Percentiles rank a stretch among this genome's conserved stretches.
phyloP scores from a whole-genome alignment of 768 basidiomycete species.

The Lentinula lateritia region DNA sequence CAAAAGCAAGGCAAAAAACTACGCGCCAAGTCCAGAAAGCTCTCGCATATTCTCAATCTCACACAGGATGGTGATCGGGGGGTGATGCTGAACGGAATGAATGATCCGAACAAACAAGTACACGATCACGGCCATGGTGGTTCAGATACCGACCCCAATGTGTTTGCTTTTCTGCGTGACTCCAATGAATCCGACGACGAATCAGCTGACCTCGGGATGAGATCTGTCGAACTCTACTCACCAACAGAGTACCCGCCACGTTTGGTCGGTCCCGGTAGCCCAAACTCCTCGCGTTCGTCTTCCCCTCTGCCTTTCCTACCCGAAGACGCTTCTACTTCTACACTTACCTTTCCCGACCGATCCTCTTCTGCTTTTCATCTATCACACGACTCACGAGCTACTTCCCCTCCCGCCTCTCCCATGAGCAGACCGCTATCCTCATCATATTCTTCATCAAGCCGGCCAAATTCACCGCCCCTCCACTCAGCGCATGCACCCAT shows the following conservation, averaged over 20 bases:
- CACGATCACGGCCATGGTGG: neutral
- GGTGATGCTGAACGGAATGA: neutral
- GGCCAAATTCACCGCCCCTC: neutral
- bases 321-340: neutral
- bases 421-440: neutral
- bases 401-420: neutral
- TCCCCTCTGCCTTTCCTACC: neutral
- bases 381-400: neutral
- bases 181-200: neutral
- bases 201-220: neutral
- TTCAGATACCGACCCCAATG: neutral
- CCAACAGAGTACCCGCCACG: neutral
- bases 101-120: neutral
- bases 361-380: neutral
- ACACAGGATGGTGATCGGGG: neutral
- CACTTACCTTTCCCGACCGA: neutral
- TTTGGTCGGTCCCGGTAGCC: neutral
- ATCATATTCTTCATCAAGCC: too few species aligned
- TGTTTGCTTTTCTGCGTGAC: neutral
- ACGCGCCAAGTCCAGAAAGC: conserved; percentile 37
- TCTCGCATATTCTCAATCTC: conserved; percentile 4
- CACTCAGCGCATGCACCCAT: neutral
- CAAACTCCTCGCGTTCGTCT: neutral
- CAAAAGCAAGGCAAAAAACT: conserved; percentile 59
- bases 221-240: neutral